Evolutionary conservation across 805 yeast species (phyloP).

Genomic region (Myxozyma vanderwaltii): DNA sequence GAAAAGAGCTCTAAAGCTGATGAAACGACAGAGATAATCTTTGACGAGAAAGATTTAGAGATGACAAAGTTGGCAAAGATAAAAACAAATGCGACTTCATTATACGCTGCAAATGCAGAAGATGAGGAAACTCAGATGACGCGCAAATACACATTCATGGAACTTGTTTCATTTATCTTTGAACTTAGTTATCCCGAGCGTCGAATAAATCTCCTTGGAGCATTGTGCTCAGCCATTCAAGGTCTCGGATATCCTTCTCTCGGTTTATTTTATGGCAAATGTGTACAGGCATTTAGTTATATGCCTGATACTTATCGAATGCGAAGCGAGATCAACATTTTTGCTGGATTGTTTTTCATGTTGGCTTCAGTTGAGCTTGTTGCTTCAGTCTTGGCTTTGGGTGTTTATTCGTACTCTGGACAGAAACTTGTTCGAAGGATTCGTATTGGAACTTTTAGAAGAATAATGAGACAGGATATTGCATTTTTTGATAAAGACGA

Average conservation of each 20-base stretch:
- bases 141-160: neutral
- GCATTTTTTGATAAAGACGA: slow-evolving; percentile 38
- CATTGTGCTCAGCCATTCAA: slow-evolving; percentile 35
- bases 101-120: neutral
- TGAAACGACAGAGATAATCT: neutral
- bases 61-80: neutral
- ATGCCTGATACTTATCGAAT: slow-evolving; percentile 35
- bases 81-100: neutral
- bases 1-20: neutral
- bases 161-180: slow-evolving; percentile 5
- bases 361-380: slow-evolving; percentile 38
- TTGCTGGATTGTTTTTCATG: slow-evolving; percentile 34
- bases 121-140: neutral
- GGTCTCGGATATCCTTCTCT: slow-evolving; percentile 47
- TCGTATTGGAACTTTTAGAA: slow-evolving; percentile 32
- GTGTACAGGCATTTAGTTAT: slow-evolving; percentile 39
- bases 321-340: slow-evolving; percentile 37
- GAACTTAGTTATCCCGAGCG: slow-evolving; percentile 19
- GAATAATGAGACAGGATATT: slow-evolving; percentile 39
- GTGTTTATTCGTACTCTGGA: slow-evolving; percentile 24
- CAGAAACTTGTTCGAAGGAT: slow-evolving; percentile 36
- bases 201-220: slow-evolving; percentile 5
- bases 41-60: neutral
- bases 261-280: slow-evolving; percentile 45
- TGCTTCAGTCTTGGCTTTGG: slow-evolving; percentile 6